Evolutionary conservation across 163 green algal species (phyloP).

Genomic region (Scenedesmus sp.): DNA sequence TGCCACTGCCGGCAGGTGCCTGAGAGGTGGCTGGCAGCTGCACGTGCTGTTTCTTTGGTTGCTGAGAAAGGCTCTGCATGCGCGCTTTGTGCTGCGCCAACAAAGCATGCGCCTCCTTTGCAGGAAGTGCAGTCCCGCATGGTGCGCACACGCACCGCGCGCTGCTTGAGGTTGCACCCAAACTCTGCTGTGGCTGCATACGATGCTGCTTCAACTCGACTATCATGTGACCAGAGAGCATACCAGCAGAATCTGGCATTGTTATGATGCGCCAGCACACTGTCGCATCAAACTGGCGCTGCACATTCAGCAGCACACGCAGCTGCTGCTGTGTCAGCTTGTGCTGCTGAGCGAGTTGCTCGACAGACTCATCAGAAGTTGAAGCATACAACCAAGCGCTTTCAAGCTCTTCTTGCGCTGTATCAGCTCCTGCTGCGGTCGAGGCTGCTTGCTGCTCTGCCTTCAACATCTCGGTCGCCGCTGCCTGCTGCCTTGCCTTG

Average conservation of each 20-base stretch:
- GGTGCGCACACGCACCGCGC: background rate
- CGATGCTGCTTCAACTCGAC: background rate
- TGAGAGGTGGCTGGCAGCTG: background rate
- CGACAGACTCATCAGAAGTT: background rate
- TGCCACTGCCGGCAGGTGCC: background rate
- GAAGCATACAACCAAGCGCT: background rate
- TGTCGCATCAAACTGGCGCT: background rate
- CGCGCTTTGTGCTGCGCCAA: background rate
- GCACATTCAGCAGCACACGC: background rate
- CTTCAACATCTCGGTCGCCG: background rate
- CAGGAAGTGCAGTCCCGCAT: background rate
- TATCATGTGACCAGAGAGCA: background rate
- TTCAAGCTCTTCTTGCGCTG: background rate
- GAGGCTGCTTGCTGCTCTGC: background rate
- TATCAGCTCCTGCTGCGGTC: background rate
- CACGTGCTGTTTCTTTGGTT: background rate
- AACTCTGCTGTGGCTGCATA: background rate
- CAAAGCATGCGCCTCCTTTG: background rate
- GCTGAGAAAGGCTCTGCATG: background rate
- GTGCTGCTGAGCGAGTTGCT: background rate
- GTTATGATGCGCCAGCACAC: background rate
- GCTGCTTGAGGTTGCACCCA: background rate
- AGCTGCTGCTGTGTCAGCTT: constrained; percentile 8
- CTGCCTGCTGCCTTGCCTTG: background rate
- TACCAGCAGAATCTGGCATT: background rate